Conservation (phyloP, 164 flowering plant genomes). For the Aristolochia californica region DNA sequence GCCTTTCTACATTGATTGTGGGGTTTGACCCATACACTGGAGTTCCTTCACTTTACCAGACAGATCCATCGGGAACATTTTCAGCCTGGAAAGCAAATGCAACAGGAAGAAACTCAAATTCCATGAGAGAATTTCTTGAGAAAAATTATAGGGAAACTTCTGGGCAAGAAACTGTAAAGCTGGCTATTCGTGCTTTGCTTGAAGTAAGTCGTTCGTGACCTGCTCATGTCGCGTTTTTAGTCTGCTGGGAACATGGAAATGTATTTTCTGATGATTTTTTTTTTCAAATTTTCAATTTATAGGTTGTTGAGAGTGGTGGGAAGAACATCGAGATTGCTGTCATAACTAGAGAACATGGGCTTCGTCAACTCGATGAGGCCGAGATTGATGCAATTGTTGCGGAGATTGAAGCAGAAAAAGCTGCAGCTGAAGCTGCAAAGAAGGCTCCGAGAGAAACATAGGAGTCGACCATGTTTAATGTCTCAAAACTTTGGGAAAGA, state of each 20-base stretch:
- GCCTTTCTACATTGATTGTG: constrained; percentile 85
- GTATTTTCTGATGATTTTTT: not conserved
- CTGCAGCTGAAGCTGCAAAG: constrained; percentile 95
- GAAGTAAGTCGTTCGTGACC: constrained; percentile 46
- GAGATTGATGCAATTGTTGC: constrained; percentile 92
- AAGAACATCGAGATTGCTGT: constrained; percentile 97
- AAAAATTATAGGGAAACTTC: constrained; percentile 94
- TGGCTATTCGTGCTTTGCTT: constrained; percentile 88
- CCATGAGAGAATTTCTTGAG: constrained; percentile 83
- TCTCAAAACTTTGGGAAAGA: too few species aligned
- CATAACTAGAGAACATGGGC: constrained; percentile 75
- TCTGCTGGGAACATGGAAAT: not conserved
- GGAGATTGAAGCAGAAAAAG: constrained; percentile 95
- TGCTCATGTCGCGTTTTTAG: not conserved
- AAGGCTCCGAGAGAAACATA: constrained; percentile 75
- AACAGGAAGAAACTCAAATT: constrained; percentile 93
- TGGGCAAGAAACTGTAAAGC: constrained; percentile 88
- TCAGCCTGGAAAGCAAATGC: constrained; percentile 99
- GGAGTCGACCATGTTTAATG: not conserved
- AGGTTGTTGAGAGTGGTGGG: constrained; percentile 99
- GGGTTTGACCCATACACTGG: constrained; percentile 93
- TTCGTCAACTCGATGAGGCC: constrained; percentile 84
- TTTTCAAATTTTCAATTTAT: not conserved
- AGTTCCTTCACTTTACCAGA: constrained; percentile 85
- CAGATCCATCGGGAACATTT: constrained; percentile 97